Evolutionary conservation across 2,329 filamentous ascomycete genomes (phyloP), one percentile per base, ranked within the genome.

Genomic region (Dothistroma pini): DNA sequence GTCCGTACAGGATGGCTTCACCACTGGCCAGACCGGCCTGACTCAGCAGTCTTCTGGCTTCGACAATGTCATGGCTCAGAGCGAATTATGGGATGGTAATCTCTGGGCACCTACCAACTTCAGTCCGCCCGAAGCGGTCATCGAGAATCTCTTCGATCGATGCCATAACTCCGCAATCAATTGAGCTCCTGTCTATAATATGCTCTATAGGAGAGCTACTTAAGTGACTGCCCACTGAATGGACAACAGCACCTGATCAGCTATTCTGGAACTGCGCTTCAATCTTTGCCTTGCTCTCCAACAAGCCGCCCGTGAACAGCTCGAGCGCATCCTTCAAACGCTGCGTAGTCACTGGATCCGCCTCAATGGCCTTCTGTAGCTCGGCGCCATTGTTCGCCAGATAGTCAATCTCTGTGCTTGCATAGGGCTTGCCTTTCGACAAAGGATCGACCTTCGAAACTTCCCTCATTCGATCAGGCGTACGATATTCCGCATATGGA

Each of bases 201-300:
- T 10, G 34, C 34, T 38, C 14, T 16, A 38, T 16, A 38, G 3
- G 34, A 7, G 3, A 11, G 34, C 34, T 16, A 16, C 34, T 7
- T 38, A 11, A 11, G 34, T 16, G 2, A 38, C 10, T 16, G 34
- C 10, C 9, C 34, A 16, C 4, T 38, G 10, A 4, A 38, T 38
- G 34, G 10, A 38, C 34, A 7, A 38, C 34, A 3, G 14, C 10
- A 10, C 3, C 34, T 38, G 10, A 38, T 38, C 34, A 38, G 14
- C 34, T 38, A 3, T 38, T 38, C 34, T 38, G 34, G 14, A 38
- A 38, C 14, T 38, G 10, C 10, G 34, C 34, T 54, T 66, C 64
- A 10, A 64, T 66, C 56, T 63, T 66, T 1, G 64, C 62, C 58
- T 63, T 66, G 56, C 64, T 66, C 35, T 66, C 64, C 41, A 65